phyloP scores from a whole-genome alignment of 192 early-diverging fungal genomes.

The Mortierella hygrophila region DNA sequence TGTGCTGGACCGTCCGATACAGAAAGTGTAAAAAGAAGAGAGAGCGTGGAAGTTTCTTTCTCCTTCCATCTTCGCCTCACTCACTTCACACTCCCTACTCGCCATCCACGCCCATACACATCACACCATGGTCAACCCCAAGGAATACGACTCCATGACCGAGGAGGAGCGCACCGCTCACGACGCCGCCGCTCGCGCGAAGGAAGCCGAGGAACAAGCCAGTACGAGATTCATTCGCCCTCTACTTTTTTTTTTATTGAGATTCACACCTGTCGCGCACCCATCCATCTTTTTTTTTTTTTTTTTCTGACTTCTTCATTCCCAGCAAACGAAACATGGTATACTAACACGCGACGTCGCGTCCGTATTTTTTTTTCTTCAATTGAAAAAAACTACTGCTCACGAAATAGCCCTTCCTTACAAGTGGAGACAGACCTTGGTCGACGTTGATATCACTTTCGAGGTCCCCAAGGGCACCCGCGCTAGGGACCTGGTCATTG shows the following conservation, averaged over 20 bases:
- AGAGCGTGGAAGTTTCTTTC: neutral
- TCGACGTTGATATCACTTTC: slow-evolving; percentile 83
- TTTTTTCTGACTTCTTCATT: neutral
- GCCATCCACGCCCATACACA: neutral
- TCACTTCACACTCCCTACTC: neutral
- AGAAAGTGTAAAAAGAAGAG: neutral
- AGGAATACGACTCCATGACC: slow-evolving; percentile 63
- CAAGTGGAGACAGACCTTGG: slow-evolving; percentile 86
- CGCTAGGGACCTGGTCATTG: slow-evolving; percentile 74
- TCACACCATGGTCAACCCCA: slow-evolving; percentile 16
- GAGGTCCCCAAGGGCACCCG: slow-evolving; percentile 81
- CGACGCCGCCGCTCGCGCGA: slow-evolving; percentile 55
- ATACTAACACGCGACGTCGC: neutral
- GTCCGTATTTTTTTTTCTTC: neutral
- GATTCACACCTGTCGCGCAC: neutral
- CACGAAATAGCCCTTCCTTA: slow-evolving; percentile 71
- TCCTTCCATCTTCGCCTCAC: slow-evolving; percentile 10
- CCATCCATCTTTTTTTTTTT: neutral
- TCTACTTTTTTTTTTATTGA: neutral
- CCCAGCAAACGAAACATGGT: neutral
- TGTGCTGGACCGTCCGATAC: neutral
- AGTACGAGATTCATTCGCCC: slow-evolving; percentile 10
- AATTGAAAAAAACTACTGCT: neutral
- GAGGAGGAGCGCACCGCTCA: slow-evolving; percentile 60
- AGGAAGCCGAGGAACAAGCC: slow-evolving; percentile 71